phyloP scores from a whole-genome alignment of 371 early-diverging fungal genomes.

The Mycotypha africana region DNA sequence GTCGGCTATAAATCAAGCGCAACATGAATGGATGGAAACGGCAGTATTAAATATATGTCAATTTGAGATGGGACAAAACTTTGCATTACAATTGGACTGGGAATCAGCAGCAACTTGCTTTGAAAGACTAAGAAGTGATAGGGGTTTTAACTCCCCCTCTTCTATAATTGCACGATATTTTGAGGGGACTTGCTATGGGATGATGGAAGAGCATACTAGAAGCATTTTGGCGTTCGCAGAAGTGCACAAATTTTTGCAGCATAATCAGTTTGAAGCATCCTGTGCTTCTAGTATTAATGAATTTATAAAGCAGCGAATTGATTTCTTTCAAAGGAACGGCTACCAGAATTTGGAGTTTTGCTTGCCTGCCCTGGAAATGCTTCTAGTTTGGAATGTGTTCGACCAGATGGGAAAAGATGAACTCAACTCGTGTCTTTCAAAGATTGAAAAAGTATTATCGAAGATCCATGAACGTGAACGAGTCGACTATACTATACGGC shows the following conservation, averaged over 20 bases:
- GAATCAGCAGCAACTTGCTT: slow-evolving; percentile 28
- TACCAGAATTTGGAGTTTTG: slow-evolving; percentile 38
- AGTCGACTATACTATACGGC: slow-evolving; percentile 19
- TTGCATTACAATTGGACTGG: slow-evolving; percentile 42
- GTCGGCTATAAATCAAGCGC: slow-evolving; percentile 15
- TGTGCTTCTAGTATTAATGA: slow-evolving; percentile 27
- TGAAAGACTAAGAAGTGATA: slow-evolving; percentile 29
- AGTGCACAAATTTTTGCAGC: slow-evolving; percentile 21
- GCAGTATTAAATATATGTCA: slow-evolving; percentile 23
- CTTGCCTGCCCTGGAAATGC: slow-evolving; percentile 41
- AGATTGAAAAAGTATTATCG: slow-evolving; percentile 27
- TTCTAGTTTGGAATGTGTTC: slow-evolving; percentile 46
- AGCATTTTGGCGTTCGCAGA: slow-evolving; percentile 32
- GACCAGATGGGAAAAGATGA: slow-evolving; percentile 30
- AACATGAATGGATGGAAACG: slow-evolving; percentile 18
- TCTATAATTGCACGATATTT: slow-evolving; percentile 45
- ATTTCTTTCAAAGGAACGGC: slow-evolving; percentile 33
- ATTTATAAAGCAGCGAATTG: slow-evolving; percentile 39
- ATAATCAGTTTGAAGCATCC: slow-evolving; percentile 33
- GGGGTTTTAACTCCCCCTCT: slow-evolving; percentile 34
- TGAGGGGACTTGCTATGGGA: slow-evolving; percentile 33
- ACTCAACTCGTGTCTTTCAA: slow-evolving; percentile 19
- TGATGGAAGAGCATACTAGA: slow-evolving; percentile 25
- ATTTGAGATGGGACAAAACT: slow-evolving; percentile 45
- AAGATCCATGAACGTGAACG: slow-evolving; percentile 20